Base-by-base conservation (phyloP, 2,329 filamentous ascomycete species). In the Grosmannia clavigera region DNA sequence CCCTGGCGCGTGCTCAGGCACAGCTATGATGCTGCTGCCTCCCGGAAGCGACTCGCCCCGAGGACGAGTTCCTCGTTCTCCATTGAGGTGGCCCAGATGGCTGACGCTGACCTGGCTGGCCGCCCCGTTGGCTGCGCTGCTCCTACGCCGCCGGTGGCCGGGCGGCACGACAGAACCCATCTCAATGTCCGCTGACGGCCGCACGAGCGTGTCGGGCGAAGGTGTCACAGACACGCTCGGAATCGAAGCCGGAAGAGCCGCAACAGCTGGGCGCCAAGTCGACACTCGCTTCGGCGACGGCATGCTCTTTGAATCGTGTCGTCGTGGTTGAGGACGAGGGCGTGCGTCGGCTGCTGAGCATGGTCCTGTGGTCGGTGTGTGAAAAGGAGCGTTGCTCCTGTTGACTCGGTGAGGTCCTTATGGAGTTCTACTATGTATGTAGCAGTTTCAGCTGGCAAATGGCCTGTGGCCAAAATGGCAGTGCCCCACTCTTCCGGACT, bases 71-170 rank as follows among this genome's bases (percentile, higher is more conserved):
- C 35, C 54, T 4, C 54, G 33, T 3, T 22, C 1, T 7, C 14
- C n/a, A 10, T 16, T 5, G 55, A 12, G 10, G n/a, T 6, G 10
- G 46, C 46, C 19, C 6, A 10, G 46, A 12, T 50, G 22, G 43
- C 43, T 3, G 16, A 5, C 19, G 22, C 22, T 22, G 22, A 22
- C 22, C 12, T 51, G 25, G 55, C 27, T 12, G 67, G 59, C 61
- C 66, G 68, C 53, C 58, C 74, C 72, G 63, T 74, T 75, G 67
- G 78, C 77, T 29, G 82, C 70, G 64, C 79, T 82, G 72, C 80
- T 83, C 61, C 79, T 75, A 54, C 81, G 79, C 61, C 80, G 77
- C 51, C 79, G 77, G 66, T 82, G 80, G 66, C 79, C 75, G n/a
- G 69, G 67, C 2, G 74, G 71, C 48, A 69, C 68, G 63, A 83